These are phyloP conservation scores for Populus hybrid DNA, from an alignment of 441 rosid species.

Conservation along the genomic window DNA sequence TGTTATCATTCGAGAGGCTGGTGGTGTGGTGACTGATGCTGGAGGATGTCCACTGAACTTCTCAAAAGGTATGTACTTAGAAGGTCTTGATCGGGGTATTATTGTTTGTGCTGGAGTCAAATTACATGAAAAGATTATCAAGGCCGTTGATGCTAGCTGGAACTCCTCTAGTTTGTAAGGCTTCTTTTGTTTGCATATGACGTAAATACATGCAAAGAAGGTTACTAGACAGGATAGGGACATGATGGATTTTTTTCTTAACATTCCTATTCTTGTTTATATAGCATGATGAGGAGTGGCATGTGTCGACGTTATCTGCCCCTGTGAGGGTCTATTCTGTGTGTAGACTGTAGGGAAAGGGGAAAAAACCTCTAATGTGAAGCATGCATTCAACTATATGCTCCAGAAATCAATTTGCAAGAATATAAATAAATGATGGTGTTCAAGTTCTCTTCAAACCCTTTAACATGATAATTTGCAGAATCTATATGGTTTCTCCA, in stretches of 20 bases:
- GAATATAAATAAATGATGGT: neutral
- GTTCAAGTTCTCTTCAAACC: neutral
- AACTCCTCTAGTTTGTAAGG: conserved; percentile 54
- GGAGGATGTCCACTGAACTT: conserved; percentile 57
- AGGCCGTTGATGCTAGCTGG: conserved; percentile 74
- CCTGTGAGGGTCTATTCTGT: neutral
- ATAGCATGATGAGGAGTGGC: neutral
- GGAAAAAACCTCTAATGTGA: neutral
- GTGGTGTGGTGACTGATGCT: conserved; percentile 69
- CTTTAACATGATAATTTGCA: neutral
- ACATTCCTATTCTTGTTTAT: neutral
- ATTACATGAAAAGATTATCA: conserved; percentile 51
- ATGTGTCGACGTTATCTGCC: neutral
- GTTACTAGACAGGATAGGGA: neutral
- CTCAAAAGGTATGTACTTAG: conserved; percentile 49
- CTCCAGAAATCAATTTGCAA: neutral
- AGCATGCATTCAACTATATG: neutral
- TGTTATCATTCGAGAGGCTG: conserved; percentile 60
- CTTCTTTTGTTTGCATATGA: neutral
- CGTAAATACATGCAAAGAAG: neutral
- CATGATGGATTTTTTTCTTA: neutral
- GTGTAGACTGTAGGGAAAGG: neutral
- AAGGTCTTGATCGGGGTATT: conserved; percentile 68
- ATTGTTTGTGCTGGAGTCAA: conserved; percentile 48
- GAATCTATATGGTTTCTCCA: neutral